Percentiles rank a stretch among this genome's conserved stretches.
These are phyloP conservation scores for Helicocarpus griseus DNA, from an alignment of 2,329 filamentous ascomycete genomes.

Conservation along the genomic window DNA sequence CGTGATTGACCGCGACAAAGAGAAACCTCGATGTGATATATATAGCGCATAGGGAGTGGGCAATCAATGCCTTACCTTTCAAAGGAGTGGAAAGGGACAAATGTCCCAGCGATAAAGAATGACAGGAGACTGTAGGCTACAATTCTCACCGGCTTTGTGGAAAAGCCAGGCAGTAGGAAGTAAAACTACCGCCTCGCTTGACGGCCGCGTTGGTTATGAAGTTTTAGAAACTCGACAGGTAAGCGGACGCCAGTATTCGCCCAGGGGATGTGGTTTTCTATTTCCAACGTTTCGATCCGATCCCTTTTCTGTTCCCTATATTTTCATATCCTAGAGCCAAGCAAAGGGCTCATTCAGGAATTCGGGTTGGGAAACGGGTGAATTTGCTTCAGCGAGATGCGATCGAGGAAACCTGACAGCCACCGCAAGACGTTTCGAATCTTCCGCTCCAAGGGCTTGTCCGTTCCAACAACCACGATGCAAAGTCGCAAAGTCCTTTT, in stretches of 20 bases:
- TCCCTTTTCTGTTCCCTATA: not conserved
- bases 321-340: not conserved
- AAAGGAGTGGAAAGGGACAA: conserved; percentile 12
- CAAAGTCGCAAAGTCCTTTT: not conserved
- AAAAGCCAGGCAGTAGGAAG: not conserved
- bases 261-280: not conserved
- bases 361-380: not conserved
- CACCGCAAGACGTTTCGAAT: not conserved
- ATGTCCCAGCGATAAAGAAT: conserved; percentile 4
- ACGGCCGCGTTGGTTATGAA: not conserved
- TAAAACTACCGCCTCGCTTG: not conserved
- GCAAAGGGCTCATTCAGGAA: not conserved
- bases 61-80: conserved; percentile 2
- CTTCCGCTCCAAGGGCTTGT: not conserved
- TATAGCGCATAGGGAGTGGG: not conserved
- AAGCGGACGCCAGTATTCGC: not conserved
- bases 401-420: too few species aligned
- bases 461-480: not conserved
- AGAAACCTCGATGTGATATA: not conserved
- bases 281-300: not conserved
- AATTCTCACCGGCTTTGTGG: not conserved
- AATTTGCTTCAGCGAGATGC: not conserved
- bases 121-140: not conserved
- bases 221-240: not conserved
- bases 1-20: conserved; percentile 4